Base-by-base conservation (phyloP, 805 yeast species). In the Schizosaccharomyces octosporus region DNA sequence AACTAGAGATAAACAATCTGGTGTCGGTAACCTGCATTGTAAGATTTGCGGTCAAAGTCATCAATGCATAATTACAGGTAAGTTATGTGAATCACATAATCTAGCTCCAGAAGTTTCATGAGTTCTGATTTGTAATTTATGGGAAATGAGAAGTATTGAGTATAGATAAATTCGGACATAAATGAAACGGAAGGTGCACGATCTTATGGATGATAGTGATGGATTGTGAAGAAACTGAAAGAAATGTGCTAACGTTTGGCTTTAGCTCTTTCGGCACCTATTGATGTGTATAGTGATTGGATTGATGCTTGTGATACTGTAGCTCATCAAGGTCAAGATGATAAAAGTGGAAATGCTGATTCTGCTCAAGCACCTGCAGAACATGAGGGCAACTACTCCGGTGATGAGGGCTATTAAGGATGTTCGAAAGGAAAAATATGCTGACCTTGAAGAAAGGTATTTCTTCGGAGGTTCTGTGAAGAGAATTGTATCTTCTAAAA, bases 251-350 rank as follows among this genome's bases (percentile, higher is more conserved):
- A 36, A 36, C 41, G 13, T 36, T 36, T 36, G 4, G 17, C 13
- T 24, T 45, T 24, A 69, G 73, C 87, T 3, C 74, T 84, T 61
- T 72, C 77, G 7, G 95, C 86, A 63, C 95, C 98, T 0, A 88
- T 90, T 54, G 98, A 90, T 72, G 85, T 90, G 17, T 90, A 90
- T 70, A 84, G 95, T 59, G 97, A 90, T 71, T 90, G 98, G 98
- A 87, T 87, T 61, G 98, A 90, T 75, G 97, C 97, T 0, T 85
- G 90, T 72, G 94, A 85, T 17, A 42, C 60, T 29, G 42, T 57
- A 17, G 60, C 60, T 7, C n/a, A 41, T 9, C 60, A 57, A 32
- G 60, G 11, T 29, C 19, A 21, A 19, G 48, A 27, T 21, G 60
- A 57, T 29, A 29, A 45, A 9, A 17, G 21, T 19, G 27, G 27